Evolutionary conservation across 495 filamentous ascomycete species (phyloP).

Genomic region (Terfezia boudieri): DNA sequence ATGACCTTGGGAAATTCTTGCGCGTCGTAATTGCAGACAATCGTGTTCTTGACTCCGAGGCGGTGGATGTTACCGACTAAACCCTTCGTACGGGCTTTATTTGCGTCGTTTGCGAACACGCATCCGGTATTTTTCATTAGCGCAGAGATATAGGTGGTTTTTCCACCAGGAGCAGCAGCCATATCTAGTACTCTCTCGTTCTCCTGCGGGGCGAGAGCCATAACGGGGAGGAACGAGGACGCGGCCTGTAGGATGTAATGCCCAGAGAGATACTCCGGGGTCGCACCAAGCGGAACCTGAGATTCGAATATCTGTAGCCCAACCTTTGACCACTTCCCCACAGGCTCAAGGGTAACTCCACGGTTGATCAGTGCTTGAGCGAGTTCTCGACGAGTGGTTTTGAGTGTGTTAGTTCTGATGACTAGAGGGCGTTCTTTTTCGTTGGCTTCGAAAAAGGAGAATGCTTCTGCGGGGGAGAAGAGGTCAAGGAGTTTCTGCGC

Average conservation of each 20-base stretch:
- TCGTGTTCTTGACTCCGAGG: conserved; percentile 74
- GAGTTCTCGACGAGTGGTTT: conserved; percentile 74
- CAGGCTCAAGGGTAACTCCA: conserved; percentile 83
- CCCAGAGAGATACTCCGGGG: conserved; percentile 87
- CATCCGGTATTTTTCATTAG: conserved; percentile 96
- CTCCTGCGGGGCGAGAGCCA: conserved; percentile 88
- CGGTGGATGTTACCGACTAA: conserved; percentile 95
- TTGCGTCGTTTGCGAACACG: conserved; percentile 91
- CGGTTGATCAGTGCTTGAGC: conserved; percentile 93
- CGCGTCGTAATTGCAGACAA: conserved; percentile 88
- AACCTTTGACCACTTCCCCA: conserved; percentile 97
- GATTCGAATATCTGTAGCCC: conserved; percentile 91
- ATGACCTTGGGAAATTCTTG: conserved; percentile 81
- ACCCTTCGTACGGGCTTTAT: conserved; percentile 81
- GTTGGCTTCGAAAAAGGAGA: conserved; percentile 97
- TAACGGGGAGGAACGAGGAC: conserved; percentile 89
- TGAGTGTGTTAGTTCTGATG: conserved; percentile 78
- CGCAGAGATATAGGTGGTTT: conserved; percentile 88
- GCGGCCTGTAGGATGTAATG: conserved; percentile 97
- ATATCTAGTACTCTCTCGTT: conserved; percentile 80
- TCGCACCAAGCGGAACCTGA: conserved; percentile 85
- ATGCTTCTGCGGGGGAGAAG: conserved; percentile 82
- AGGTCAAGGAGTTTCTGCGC: conserved; percentile 75
- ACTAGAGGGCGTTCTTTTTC: conserved; percentile 75
- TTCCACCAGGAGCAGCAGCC: conserved; percentile 94